Evolutionary conservation across 345 rosid species (phyloP), one percentile per base, ranked within the genome.

Genomic region (Gossypium mustelinum): DNA sequence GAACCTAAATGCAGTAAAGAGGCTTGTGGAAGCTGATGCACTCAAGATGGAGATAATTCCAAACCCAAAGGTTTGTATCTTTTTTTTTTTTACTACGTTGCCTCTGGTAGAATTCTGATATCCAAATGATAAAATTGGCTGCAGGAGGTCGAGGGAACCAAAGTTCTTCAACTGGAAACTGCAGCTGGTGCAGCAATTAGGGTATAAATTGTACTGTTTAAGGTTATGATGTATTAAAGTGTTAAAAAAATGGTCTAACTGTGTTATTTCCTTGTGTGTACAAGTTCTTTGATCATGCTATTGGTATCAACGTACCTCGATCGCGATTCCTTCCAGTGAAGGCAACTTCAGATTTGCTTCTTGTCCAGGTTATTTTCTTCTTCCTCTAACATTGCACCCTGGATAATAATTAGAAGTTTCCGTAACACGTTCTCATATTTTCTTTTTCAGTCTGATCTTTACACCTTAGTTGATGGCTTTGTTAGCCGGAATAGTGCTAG

Each of bases 91-190:
- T 9, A 11, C 9, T 16, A 8, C 58, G n/a, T 45, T 58, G 50
- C 50, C 4, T 63, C n/a, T 48, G 25, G 44, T 27, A 25, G 12
- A 10, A 2, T 56, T 14, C 55, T 48, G 3, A 25, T 47, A 51
- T 70, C 69, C 76, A n/a, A 61, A 67, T 58, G 27, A 67, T 73
- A 58, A 58, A 20, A 58, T 58, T 22, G 34, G 62, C 34, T 86
- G 61, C 84, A 95, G 99, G 99, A 95, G 82, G 98, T 95, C 14
- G 96, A 91, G 76, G 99, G 98, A 75, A 72, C 93, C 84, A 89
- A 93, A 87, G 94, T 95, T 83, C 97, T 95, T 88, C 98, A 95
- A 87, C 83, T 95, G 73, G 98, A 95, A 88, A 95, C 98, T 75
- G 98, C 98, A 2, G 99, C 96, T 85, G 99, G 98, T 79, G 99